phyloP scores from a whole-genome alignment of 1,139 yeast genomes.

The Geotrichum restrictum region DNA sequence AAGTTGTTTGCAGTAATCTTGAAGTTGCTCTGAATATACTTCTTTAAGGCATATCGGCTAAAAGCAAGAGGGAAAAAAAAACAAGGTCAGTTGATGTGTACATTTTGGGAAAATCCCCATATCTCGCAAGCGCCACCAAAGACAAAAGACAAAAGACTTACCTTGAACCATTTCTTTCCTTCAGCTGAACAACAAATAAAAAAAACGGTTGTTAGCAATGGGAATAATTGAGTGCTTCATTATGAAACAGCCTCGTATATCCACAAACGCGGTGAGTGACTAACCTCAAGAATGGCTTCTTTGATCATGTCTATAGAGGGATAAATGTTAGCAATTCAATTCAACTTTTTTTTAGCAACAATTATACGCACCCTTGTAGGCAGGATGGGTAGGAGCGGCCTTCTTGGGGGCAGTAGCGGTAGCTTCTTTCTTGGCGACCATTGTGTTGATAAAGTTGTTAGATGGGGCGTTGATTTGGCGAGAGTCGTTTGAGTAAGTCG shows the following conservation, averaged over 20 bases:
- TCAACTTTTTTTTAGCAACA: neutral
- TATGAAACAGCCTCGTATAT: neutral
- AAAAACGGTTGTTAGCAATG: slow-evolving; percentile 6
- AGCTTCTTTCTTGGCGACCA: slow-evolving; percentile 27
- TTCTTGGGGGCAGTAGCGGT: slow-evolving; percentile 32
- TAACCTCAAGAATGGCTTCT: slow-evolving; percentile 56
- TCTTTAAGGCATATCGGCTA: slow-evolving; percentile 71
- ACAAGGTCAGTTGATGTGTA: slow-evolving; percentile 17
- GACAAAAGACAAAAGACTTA: slow-evolving; percentile 43
- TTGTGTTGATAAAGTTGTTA: slow-evolving; percentile 4
- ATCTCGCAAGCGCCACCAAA: neutral
- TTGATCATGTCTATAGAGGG: slow-evolving; percentile 59
- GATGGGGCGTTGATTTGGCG: neutral
- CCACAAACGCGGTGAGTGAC: slow-evolving; percentile 16
- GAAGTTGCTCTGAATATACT: slow-evolving; percentile 61
- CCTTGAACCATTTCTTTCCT: slow-evolving; percentile 74
- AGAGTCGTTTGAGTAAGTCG: neutral
- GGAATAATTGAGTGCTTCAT: too few species aligned
- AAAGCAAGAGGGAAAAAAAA: slow-evolving; percentile 2
- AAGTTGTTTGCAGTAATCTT: slow-evolving; percentile 60
- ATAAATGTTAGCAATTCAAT: slow-evolving; percentile 1
- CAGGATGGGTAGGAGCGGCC: slow-evolving; percentile 40
- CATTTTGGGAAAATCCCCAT: neutral
- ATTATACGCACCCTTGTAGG: slow-evolving; percentile 40
- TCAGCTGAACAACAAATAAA: slow-evolving; percentile 41